These are phyloP conservation scores for Venturia effusa DNA, from an alignment of 2,329 filamentous ascomycete species.

Conservation along the genomic window DNA sequence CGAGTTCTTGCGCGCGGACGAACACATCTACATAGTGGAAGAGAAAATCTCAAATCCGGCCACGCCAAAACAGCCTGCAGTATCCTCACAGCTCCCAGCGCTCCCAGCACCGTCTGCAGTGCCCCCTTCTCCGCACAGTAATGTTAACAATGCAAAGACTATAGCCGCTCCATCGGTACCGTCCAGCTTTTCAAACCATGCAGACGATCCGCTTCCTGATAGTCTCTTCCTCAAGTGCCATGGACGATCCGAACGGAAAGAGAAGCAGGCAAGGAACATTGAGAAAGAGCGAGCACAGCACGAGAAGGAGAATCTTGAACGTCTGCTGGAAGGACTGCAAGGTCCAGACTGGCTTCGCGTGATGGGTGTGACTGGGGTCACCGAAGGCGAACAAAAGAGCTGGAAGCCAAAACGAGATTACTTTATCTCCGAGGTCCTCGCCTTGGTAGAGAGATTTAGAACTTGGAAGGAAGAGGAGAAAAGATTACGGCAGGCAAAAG, in stretches of 20 bases:
- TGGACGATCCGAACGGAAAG: constrained; percentile 50
- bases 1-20: constrained; percentile 66
- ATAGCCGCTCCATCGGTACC: not conserved
- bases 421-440: constrained; percentile 73
- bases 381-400: constrained; percentile 73
- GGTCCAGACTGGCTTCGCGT: constrained; percentile 87
- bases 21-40: constrained; percentile 61
- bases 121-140: constrained; percentile 1
- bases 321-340: constrained; percentile 68
- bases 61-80: constrained; percentile 18
- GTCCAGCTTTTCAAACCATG: not conserved
- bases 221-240: constrained; percentile 47
- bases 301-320: constrained; percentile 54
- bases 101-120: not conserved
- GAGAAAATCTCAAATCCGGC: constrained; percentile 25
- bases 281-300: constrained; percentile 56
- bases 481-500: constrained; percentile 47
- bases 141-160: constrained; percentile 7
- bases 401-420: constrained; percentile 78
- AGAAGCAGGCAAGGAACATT: constrained; percentile 58
- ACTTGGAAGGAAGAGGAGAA: constrained; percentile 87
- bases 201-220: constrained; percentile 46
- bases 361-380: constrained; percentile 79
- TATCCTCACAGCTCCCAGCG: constrained; percentile 16
- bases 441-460: constrained; percentile 76